These are phyloP conservation scores for Fagopyrum homotropicum DNA, from an alignment of 148 eudicot genomes.

Conservation along the genomic window DNA sequence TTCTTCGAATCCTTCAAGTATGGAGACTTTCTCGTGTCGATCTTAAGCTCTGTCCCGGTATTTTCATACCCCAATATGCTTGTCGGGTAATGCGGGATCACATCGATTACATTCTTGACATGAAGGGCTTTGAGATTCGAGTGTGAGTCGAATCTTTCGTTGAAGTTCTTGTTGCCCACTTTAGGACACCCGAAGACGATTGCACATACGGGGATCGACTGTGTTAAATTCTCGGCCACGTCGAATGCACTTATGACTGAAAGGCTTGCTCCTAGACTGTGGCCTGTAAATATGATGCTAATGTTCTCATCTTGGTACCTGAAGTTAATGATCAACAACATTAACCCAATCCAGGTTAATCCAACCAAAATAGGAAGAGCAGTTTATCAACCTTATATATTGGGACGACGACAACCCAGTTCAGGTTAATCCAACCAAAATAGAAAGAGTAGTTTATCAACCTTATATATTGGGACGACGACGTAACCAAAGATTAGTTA, in stretches of 20 bases:
- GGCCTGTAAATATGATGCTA: conserved; percentile 51
- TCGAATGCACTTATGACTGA: conserved; percentile 69
- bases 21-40: conserved; percentile 64
- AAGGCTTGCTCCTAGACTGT: conserved; percentile 62
- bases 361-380: too few species aligned
- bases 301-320: conserved; percentile 35
- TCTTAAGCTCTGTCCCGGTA: conserved; percentile 45
- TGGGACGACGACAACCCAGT: too few species aligned
- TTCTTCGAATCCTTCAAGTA: conserved; percentile 44
- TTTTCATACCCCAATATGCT: conserved; percentile 49
- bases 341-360: too few species aligned
- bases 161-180: conserved; percentile 70
- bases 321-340: too few species aligned
- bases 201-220: conserved; percentile 48
- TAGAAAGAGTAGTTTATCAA: too few species aligned
- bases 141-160: conserved; percentile 33
- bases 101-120: conserved; percentile 58
- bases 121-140: conserved; percentile 57
- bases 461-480: too few species aligned
- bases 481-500: too few species aligned
- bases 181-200: conserved; percentile 78
- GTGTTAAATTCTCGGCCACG: conserved; percentile 56
- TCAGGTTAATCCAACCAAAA: too few species aligned
- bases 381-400: too few species aligned
- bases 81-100: conserved; percentile 66